Percentiles rank a stretch among this genome's conserved stretches.
These are phyloP conservation scores for Fonsecaea pedrosoi DNA, from an alignment of 2,329 filamentous ascomycete species.

Conservation along the genomic window DNA sequence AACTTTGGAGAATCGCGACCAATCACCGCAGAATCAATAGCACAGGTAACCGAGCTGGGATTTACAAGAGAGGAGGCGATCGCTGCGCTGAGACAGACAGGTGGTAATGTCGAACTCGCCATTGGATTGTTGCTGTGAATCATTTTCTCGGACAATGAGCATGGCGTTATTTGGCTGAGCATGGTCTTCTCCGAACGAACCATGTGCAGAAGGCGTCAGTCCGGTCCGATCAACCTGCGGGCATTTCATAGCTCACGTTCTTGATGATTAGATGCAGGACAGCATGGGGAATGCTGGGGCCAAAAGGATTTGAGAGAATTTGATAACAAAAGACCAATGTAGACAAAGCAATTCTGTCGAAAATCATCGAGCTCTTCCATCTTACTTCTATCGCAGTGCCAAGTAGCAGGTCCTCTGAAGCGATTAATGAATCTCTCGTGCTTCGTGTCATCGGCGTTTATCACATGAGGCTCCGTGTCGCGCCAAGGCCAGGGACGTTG, in stretches of 20 bases:
- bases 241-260: not conserved
- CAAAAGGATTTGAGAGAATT: not conserved
- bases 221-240: not conserved
- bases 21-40: slow-evolving; percentile 69
- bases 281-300: not conserved
- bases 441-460: not conserved
- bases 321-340: not conserved
- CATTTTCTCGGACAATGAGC: not conserved
- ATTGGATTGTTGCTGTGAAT: slow-evolving; percentile 69
- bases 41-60: slow-evolving; percentile 77
- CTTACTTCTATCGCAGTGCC: not conserved
- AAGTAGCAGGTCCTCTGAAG: not conserved
- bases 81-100: slow-evolving; percentile 79
- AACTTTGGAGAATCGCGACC: slow-evolving; percentile 43
- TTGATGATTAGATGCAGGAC: not conserved
- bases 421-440: not conserved
- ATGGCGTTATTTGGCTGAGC: slow-evolving; percentile 1
- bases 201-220: not conserved
- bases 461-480: not conserved
- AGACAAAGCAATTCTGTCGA: not conserved
- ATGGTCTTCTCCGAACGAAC: not conserved
- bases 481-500: slow-evolving; percentile 1
- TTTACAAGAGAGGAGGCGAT: slow-evolving; percentile 78
- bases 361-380: not conserved
- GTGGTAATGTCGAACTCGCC: slow-evolving; percentile 87